Evolutionary conservation across 2,329 filamentous ascomycete species (phyloP).

Genomic region (Penicillium frequentans): DNA sequence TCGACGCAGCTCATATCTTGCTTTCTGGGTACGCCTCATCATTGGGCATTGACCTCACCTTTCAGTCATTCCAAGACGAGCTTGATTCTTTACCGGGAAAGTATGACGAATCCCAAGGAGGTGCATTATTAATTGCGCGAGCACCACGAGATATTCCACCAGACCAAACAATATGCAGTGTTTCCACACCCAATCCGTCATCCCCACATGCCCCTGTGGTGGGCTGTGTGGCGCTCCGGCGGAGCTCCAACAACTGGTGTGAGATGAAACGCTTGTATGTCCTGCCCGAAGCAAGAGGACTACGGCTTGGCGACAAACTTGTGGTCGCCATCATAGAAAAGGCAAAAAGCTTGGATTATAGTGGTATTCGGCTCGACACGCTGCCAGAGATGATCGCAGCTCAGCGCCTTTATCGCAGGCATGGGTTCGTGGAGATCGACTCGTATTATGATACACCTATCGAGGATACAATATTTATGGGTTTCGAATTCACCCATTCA

Average conservation of each 20-base stretch:
- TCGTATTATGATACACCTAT: conserved; percentile 59
- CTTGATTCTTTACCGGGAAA: conserved; percentile 55
- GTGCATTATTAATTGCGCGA: conserved; percentile 52
- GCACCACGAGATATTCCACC: conserved; percentile 2
- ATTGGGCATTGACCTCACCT: conserved; percentile 56
- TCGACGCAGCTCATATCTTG: conserved; percentile 42
- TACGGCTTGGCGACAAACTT: conserved; percentile 51
- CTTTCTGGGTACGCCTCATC: conserved; percentile 46
- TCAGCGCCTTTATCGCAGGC: conserved; percentile 48
- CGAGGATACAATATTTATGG: conserved; percentile 55
- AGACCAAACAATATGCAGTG: no score
- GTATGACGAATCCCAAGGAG: conserved; percentile 48
- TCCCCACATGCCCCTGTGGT: conserved; percentile 24
- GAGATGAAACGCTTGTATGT: conserved; percentile 63
- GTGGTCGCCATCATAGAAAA: conserved; percentile 46
- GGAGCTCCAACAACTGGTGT: conserved; percentile 32
- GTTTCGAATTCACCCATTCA: conserved; percentile 11
- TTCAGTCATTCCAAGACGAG: conserved; percentile 57
- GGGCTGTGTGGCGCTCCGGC: conserved; percentile 54
- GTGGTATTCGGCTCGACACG: conserved; percentile 57
- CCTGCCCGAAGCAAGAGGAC: conserved; percentile 47
- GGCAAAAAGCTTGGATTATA: conserved; percentile 52
- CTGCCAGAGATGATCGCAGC: conserved; percentile 54
- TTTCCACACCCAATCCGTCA: background rate
- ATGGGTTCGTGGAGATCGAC: conserved; percentile 54